Conservation (phyloP, 305 asterid genomes). For the Caryopteris hybrid region DNA sequence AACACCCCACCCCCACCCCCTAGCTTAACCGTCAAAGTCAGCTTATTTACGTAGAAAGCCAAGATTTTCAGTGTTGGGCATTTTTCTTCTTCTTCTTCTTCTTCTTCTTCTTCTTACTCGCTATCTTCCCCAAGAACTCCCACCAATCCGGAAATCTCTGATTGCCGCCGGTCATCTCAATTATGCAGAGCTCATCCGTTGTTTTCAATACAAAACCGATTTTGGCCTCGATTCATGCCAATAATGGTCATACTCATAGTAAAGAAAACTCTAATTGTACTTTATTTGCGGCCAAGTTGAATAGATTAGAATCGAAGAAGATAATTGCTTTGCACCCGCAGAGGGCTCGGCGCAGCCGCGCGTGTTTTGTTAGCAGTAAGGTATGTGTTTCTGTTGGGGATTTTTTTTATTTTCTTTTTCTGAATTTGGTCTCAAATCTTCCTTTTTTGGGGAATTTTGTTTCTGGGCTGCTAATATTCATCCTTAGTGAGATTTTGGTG, state of each 20-base stretch:
- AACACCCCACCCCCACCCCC: not conserved
- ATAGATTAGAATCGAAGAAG: constrained; percentile 37
- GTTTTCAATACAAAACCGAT: constrained; percentile 58
- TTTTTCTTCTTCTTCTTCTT: constrained; percentile 12
- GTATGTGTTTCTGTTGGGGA: constrained; percentile 22
- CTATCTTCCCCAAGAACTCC: not conserved
- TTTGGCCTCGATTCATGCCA: constrained; percentile 49
- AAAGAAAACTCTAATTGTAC: constrained; percentile 30
- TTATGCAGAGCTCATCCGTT: constrained; percentile 68
- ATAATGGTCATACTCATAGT: constrained; percentile 2
- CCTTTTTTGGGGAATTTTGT: not conserved
- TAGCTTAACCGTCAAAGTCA: not conserved
- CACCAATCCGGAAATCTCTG: not conserved
- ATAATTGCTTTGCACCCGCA: constrained; percentile 32
- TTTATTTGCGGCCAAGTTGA: constrained; percentile 22
- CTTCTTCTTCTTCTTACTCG: not conserved
- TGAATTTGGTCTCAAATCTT: too few species aligned
- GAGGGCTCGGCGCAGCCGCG: constrained; percentile 34
- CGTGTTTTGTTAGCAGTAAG: constrained; percentile 40
- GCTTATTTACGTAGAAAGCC: not conserved
- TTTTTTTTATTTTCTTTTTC: too few species aligned
- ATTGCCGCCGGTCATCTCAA: constrained; percentile 8
- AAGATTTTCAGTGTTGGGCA: not conserved
- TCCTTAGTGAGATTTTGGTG: not conserved
- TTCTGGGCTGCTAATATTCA: not conserved